These are phyloP conservation scores for Diplodia scrobiculata DNA, from an alignment of 2,329 filamentous ascomycete genomes.

Conservation along the genomic window DNA sequence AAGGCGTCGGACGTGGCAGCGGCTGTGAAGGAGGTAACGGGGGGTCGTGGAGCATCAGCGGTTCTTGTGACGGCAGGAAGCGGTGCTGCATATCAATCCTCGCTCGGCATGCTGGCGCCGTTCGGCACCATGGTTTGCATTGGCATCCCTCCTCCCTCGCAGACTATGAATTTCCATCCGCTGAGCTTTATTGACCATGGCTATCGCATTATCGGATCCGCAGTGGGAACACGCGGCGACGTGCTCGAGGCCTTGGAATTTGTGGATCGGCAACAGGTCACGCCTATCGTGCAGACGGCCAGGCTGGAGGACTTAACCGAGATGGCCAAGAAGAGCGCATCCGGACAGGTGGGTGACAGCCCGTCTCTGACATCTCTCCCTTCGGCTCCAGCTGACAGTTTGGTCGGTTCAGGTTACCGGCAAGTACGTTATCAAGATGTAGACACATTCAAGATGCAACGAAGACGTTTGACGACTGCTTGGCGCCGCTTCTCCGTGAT, in stretches of 20 bases:
- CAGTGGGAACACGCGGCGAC: conserved; percentile 50
- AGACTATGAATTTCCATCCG: conserved; percentile 27
- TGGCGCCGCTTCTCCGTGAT: not conserved
- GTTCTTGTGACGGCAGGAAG: conserved; percentile 25
- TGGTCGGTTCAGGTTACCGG: not conserved
- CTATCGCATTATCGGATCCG: conserved; percentile 47
- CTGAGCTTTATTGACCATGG: conserved; percentile 22
- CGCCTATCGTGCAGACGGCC: conserved; percentile 14
- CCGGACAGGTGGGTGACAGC: conserved; percentile 19
- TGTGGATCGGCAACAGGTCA: conserved; percentile 24
- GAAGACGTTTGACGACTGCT: conserved; percentile 8
- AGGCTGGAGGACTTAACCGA: conserved; percentile 17
- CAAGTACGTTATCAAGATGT: conserved; percentile 24
- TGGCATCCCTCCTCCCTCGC: conserved; percentile 35
- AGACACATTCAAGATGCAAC: not conserved
- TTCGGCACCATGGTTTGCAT: conserved; percentile 39
- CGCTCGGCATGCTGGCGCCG: conserved; percentile 36
- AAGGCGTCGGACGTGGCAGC: conserved; percentile 39
- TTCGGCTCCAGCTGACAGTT: conserved; percentile 16
- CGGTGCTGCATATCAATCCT: conserved; percentile 42
- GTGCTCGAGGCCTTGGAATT: conserved; percentile 45
- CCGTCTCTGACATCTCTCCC: not conserved
- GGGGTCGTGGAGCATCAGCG: conserved; percentile 32
- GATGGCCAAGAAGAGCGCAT: conserved; percentile 20
- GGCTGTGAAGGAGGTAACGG: conserved; percentile 41